Evolutionary conservation across 2,329 filamentous ascomycete genomes (phyloP).

Genomic region (Verticillium nubilum): DNA sequence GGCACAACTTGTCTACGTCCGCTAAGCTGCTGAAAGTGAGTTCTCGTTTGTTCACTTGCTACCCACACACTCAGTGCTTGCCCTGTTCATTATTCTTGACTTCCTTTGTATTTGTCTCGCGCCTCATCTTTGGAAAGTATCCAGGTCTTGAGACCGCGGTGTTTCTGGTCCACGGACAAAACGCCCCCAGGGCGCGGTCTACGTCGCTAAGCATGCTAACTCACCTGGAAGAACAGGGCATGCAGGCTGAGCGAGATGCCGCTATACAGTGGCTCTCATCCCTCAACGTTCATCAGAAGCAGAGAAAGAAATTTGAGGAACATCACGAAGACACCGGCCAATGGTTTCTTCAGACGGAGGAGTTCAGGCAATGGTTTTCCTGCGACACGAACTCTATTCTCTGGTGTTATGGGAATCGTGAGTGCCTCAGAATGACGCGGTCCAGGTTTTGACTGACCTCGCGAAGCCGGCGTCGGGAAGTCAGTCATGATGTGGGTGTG

Average conservation of each 20-base stretch:
- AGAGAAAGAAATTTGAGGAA: slow-evolving; percentile 5
- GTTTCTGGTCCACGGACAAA: too few species aligned
- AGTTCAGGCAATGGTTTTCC: slow-evolving; percentile 6
- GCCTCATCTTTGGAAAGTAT: not conserved
- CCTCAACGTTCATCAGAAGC: slow-evolving; percentile 5
- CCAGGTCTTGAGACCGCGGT: too few species aligned
- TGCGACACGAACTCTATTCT: slow-evolving; percentile 1
- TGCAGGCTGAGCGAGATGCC: too few species aligned
- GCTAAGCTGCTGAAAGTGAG: too few species aligned
- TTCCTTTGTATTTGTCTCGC: too few species aligned
- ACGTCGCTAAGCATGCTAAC: too few species aligned
- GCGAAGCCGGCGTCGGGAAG: slow-evolving; percentile 10
- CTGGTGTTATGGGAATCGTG: slow-evolving; percentile 9
- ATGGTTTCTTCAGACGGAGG: slow-evolving; percentile 6
- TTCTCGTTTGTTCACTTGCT: too few species aligned
- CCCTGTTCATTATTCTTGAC: too few species aligned
- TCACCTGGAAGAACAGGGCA: too few species aligned
- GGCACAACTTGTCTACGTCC: too few species aligned
- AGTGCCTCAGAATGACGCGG: not conserved
- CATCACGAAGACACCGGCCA: slow-evolving; percentile 5
- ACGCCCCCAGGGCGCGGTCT: too few species aligned
- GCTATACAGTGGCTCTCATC: slow-evolving; percentile 4
- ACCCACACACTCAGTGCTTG: too few species aligned
- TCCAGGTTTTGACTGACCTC: not conserved
- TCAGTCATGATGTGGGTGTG: slow-evolving; percentile 7